Percentiles rank a stretch among this genome's conserved stretches.
Conservation (phyloP, 495 filamentous ascomycete species). For the Amphirosellinia nigrospora region DNA sequence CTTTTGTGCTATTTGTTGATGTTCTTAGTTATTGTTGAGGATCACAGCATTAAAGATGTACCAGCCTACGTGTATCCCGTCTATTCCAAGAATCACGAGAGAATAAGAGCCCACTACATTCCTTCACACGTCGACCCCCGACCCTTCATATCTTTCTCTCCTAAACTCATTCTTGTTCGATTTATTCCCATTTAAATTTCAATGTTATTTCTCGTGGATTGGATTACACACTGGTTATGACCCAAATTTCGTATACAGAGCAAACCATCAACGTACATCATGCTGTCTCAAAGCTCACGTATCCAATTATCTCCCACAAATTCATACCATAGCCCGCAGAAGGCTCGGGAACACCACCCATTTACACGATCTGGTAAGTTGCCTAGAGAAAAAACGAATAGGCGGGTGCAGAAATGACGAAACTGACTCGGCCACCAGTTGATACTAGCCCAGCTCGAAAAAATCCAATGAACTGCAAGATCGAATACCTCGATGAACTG, state of each 20-base stretch:
- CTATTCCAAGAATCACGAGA: neutral
- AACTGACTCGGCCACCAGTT: neutral
- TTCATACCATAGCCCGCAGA: neutral
- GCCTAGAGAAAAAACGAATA: neutral
- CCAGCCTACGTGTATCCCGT: neutral
- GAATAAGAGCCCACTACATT: neutral
- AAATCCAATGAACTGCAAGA: neutral
- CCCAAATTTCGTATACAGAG: neutral
- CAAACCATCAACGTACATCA: neutral
- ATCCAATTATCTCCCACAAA: neutral
- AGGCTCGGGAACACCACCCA: neutral
- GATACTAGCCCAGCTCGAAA: neutral
- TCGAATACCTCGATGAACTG: conserved; percentile 7
- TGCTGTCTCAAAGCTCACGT: neutral
- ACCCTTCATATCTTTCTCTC: neutral
- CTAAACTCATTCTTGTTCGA: no score
- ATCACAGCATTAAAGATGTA: neutral
- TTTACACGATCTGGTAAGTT: neutral
- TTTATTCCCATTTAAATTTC: neutral
- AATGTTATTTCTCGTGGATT: neutral
- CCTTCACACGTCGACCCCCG: neutral
- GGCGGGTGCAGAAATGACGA: neutral
- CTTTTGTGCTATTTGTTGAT: neutral
- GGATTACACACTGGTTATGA: neutral
- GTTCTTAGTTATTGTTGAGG: neutral